phyloP scores from a whole-genome alignment of 140 eudicot species.

The Cichorium intybus region DNA sequence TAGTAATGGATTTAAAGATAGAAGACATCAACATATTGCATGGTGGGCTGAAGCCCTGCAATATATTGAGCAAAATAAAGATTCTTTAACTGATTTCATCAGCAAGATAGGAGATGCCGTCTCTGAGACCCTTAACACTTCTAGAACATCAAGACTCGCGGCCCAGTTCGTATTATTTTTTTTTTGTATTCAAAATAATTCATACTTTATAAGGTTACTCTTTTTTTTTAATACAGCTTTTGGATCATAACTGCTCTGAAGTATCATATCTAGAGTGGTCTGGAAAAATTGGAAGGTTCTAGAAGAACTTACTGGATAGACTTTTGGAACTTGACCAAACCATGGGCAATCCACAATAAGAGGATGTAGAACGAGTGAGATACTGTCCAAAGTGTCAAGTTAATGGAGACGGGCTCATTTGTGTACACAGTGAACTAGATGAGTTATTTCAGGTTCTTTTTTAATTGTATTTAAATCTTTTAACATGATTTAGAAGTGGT shows the following conservation, averaged over 20 bases:
- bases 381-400: slow-evolving; percentile 77
- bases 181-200: too few relatives aligned
- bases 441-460: slow-evolving; percentile 74
- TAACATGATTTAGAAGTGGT: background rate
- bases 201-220: too few relatives aligned
- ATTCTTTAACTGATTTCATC: slow-evolving; percentile 50
- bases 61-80: slow-evolving; percentile 58
- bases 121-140: slow-evolving; percentile 53
- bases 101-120: slow-evolving; percentile 77
- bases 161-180: slow-evolving; percentile 67
- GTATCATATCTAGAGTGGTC: too few relatives aligned
- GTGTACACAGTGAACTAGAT: slow-evolving; percentile 90
- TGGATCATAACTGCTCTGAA: too few relatives aligned
- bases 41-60: slow-evolving; percentile 93
- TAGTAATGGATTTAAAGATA: slow-evolving; percentile 37
- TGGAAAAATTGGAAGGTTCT: too few relatives aligned
- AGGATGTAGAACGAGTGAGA: slow-evolving; percentile 79
- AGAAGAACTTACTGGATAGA: slow-evolving; percentile 33
- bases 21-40: slow-evolving; percentile 43
- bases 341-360: slow-evolving; percentile 81
- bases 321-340: slow-evolving; percentile 70
- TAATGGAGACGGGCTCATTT: slow-evolving; percentile 64
- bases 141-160: slow-evolving; percentile 56
- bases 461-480: background rate
- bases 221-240: background rate